phyloP scores from a whole-genome alignment of 257 asterid genomes.

The Cordia subcordata region DNA sequence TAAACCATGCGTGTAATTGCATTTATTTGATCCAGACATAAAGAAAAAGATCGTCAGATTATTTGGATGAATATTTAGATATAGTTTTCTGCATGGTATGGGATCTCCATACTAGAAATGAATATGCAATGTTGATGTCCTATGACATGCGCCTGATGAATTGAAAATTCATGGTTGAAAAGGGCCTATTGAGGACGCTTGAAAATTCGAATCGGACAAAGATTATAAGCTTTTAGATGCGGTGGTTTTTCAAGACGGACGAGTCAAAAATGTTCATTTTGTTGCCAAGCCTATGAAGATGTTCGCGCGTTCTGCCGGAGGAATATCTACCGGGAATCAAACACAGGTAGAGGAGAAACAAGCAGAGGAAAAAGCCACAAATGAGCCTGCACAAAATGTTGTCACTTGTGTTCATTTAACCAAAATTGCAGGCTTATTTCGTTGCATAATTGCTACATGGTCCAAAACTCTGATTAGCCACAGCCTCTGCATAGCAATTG shows the following conservation, averaged over 20 bases:
- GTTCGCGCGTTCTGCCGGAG: slow-evolving; percentile 25
- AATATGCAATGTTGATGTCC: too few species aligned
- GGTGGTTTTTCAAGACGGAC: too few species aligned
- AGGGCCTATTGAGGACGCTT: too few species aligned
- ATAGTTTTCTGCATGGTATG: too few species aligned
- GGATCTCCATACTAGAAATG: too few species aligned
- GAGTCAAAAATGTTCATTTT: slow-evolving; percentile 25
- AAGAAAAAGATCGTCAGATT: too few species aligned
- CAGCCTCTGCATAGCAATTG: slow-evolving; percentile 53
- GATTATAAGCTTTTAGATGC: too few species aligned
- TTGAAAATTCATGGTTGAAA: too few species aligned
- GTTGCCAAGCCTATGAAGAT: slow-evolving; percentile 14
- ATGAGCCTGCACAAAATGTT: slow-evolving; percentile 39
- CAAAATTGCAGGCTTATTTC: slow-evolving; percentile 29
- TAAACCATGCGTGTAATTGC: too few species aligned
- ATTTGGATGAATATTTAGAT: too few species aligned
- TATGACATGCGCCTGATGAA: neutral
- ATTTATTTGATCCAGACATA: too few species aligned
- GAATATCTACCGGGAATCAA: slow-evolving; percentile 11
- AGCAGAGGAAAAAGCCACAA: slow-evolving; percentile 20
- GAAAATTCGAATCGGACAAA: too few species aligned
- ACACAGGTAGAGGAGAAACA: slow-evolving; percentile 21
- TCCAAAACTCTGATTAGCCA: slow-evolving; percentile 59
- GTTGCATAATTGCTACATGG: slow-evolving; percentile 56
- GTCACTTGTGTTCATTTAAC: slow-evolving; percentile 59